Evolutionary conservation across 208 protist genomes (phyloP), one percentile per base, ranked within the genome.

Genomic region (Endotrypanum monterogeii): DNA sequence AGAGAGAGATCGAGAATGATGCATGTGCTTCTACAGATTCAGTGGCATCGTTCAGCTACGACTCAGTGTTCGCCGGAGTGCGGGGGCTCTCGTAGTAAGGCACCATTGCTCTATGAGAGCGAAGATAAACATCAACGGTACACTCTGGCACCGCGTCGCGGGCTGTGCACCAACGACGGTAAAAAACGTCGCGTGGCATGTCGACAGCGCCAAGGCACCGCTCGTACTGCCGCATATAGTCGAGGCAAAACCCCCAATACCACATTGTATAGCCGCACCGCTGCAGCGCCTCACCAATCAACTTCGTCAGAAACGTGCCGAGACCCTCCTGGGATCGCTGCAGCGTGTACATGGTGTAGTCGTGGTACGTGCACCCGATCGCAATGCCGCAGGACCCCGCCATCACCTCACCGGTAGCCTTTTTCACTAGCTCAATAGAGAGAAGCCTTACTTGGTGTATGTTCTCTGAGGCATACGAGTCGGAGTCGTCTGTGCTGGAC

Each of bases 291-390:
- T 90, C 87, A 1, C 83, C 89, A 2, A 96, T 12, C n/a, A 92
- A 58, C 75, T 93, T 93, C 16, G 89, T 91, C 39, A 89, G 51
- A 25, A 86, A 75, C 2, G 81, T 87, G 39, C 89, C 91, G n/a
- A 87, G 84, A 23, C 84, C 62, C 16, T 82, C 78, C 9, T 58
- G 32, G 35, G 41, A 48, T 25, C 67, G 82, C 9, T 60, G 41
- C 44, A 79, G 20, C 9, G 91, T 94, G 80, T 84, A 96, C 89
- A 96, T 96, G 39, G 89, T 93, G 75, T 85, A 91, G 81, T 94
- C 91, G 69, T 94, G 87, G 69, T 88, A 94, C 39, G 89, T 83
- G 20, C 82, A 39, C 23, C 91, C 91, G 35, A 92, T 46, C 7
- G 83, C 52, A 37, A 89, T 90, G 37, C 91, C 86, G 35, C 86